Evolutionary conservation across 331 rosid genomes (phyloP).

Genomic region (Quercus phellos): DNA sequence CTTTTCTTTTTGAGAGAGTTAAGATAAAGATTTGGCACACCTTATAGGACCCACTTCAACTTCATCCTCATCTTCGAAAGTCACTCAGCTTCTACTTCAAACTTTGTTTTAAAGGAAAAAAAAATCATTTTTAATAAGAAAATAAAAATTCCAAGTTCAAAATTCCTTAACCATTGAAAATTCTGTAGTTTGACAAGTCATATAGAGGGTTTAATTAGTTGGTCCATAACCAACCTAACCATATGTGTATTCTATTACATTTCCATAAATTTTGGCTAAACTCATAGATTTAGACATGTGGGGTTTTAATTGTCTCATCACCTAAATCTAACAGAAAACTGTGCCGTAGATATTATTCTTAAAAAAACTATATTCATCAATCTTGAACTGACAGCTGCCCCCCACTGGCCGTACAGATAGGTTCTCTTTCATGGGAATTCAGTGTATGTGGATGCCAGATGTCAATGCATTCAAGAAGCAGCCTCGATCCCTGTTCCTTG

Average conservation of each 20-base stretch:
- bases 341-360: slow-evolving; percentile 20
- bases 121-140: neutral
- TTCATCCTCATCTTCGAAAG: slow-evolving; percentile 4
- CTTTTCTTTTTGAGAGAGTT: slow-evolving; percentile 13
- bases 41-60: slow-evolving; percentile 19
- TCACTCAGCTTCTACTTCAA: neutral
- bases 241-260: neutral
- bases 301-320: neutral
- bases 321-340: slow-evolving; percentile 4
- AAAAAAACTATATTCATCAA: neutral
- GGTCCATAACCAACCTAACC: slow-evolving; percentile 4
- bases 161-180: neutral
- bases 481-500: slow-evolving; percentile 15
- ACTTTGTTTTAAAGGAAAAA: neutral
- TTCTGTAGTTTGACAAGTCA: neutral
- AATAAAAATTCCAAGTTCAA: neutral
- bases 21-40: slow-evolving; percentile 14
- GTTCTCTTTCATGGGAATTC: slow-evolving; percentile 23
- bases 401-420: slow-evolving; percentile 33
- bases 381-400: slow-evolving; percentile 38
- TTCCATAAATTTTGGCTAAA: slow-evolving; percentile 8
- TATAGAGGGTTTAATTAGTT: slow-evolving; percentile 2
- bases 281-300: slow-evolving; percentile 9
- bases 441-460: slow-evolving; percentile 44
- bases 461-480: slow-evolving; percentile 25